A percentile compares a stretch with the other conserved stretches of the same genome.
Evolutionary conservation across 257 asterid genomes (phyloP).

Genomic region (Nicotiana attenuata): DNA sequence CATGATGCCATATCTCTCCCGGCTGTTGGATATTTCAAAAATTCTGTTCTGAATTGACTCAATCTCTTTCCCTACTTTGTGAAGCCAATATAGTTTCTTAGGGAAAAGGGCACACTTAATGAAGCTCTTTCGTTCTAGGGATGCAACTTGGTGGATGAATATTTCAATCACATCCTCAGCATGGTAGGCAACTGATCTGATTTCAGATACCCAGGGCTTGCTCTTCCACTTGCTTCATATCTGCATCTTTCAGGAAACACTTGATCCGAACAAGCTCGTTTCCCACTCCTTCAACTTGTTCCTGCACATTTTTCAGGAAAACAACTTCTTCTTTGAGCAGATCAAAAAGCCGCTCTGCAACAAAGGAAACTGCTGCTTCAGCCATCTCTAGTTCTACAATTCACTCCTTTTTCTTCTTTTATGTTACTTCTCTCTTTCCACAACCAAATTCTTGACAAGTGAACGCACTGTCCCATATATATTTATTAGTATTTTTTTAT

Average conservation of each 20-base stretch:
- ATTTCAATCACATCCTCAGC: conserved; percentile 23
- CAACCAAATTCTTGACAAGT: no score
- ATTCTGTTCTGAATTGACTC: not conserved
- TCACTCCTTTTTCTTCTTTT: not conserved
- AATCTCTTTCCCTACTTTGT: conserved; percentile 7
- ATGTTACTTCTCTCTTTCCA: not conserved
- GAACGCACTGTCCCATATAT: no score
- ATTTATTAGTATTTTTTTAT: no score
- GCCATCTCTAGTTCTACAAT: not conserved
- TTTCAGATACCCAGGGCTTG: conserved; percentile 14
- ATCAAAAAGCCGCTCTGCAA: conserved; percentile 4
- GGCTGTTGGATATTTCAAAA: not conserved
- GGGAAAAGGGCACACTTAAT: not conserved
- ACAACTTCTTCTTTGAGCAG: not conserved
- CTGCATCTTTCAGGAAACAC: conserved; percentile 21
- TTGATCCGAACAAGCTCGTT: conserved; percentile 14
- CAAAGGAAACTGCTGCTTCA: conserved; percentile 15
- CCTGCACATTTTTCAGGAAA: conserved; percentile 1
- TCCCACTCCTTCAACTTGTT: not conserved
- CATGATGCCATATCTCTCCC: conserved; percentile 9
- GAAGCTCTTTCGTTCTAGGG: not conserved
- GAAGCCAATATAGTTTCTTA: not conserved
- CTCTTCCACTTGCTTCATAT: conserved; percentile 8
- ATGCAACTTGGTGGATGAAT: conserved; percentile 10
- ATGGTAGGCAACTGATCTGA: conserved; percentile 21